Conservation (phyloP, 1,284 basidiomycete species). For the Trametes hirsuta region DNA sequence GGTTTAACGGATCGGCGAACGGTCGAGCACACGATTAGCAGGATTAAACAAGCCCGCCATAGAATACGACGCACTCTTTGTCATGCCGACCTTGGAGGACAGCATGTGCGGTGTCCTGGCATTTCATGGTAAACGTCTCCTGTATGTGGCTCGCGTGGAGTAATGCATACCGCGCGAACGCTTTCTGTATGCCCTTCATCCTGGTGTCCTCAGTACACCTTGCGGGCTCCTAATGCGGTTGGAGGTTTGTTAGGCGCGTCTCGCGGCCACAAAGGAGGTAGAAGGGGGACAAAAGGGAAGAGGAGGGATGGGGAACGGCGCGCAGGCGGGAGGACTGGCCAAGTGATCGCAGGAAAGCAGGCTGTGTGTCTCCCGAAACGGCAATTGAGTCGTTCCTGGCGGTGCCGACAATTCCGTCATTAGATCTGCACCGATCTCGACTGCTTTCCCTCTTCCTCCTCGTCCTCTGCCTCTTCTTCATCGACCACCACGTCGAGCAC, state of each 20-base stretch:
- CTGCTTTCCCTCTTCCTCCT: not conserved
- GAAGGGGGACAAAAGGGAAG: not conserved
- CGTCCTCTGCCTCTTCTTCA: not conserved
- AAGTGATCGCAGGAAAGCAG: slow-evolving; percentile 18
- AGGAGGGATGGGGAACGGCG: not conserved
- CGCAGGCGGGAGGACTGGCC: not conserved
- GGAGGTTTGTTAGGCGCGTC: not conserved
- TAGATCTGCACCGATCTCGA: too few species aligned
- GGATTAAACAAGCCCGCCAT: not conserved
- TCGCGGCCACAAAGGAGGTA: not conserved
- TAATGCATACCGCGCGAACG: slow-evolving; percentile 67
- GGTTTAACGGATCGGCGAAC: slow-evolving; percentile 6
- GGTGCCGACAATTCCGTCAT: not conserved
- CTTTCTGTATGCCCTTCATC: slow-evolving; percentile 86
- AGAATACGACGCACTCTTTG: slow-evolving; percentile 77
- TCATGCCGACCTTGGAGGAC: slow-evolving; percentile 84
- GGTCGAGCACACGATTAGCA: not conserved
- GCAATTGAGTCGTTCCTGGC: slow-evolving; percentile 14
- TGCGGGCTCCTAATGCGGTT: not conserved
- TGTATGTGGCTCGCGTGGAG: not conserved
- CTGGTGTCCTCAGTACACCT: not conserved
- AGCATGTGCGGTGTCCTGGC: slow-evolving; percentile 86
- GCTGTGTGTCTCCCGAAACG: slow-evolving; percentile 13
- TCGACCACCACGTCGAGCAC: not conserved
- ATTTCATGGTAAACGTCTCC: slow-evolving; percentile 4